phyloP scores from a whole-genome alignment of 2,329 filamentous ascomycete genomes.

The Diplodia sapinea region DNA sequence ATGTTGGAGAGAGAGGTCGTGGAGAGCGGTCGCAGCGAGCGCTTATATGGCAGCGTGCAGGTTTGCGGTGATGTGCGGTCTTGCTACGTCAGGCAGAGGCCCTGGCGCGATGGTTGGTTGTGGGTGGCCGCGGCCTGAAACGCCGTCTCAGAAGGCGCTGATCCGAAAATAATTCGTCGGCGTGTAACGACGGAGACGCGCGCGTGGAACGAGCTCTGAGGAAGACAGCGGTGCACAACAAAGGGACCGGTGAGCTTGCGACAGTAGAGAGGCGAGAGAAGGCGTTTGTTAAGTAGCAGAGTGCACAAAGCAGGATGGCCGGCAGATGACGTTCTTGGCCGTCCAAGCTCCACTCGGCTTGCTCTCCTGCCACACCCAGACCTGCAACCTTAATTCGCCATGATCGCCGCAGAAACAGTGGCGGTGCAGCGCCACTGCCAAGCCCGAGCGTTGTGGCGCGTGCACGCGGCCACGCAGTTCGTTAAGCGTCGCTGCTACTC shows the following conservation, averaged over 20 bases:
- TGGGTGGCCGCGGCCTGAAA: constrained; percentile 44
- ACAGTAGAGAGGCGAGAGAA: background rate
- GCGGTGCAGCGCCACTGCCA: constrained; percentile 22
- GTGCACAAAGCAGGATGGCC: constrained; percentile 20
- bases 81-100: constrained; percentile 26
- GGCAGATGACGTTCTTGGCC: constrained; percentile 21
- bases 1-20: background rate
- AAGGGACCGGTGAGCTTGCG: constrained; percentile 16
- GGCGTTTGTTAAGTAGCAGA: constrained; percentile 18
- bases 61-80: constrained; percentile 31
- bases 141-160: constrained; percentile 41
- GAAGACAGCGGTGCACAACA: background rate
- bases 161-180: constrained; percentile 21
- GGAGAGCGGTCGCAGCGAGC: constrained; percentile 15
- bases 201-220: constrained; percentile 10
- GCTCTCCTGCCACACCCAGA: constrained; percentile 7
- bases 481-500: constrained; percentile 9
- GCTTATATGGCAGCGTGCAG: constrained; percentile 32
- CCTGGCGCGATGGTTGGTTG: constrained; percentile 41
- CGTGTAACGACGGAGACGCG: constrained; percentile 18
- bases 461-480: constrained; percentile 16
- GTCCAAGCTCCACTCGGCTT: constrained; percentile 6
- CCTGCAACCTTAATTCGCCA: constrained; percentile 14
- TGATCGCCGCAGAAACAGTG: background rate
- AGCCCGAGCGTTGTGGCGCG: constrained; percentile 4